Evolutionary conservation across 2,329 filamentous ascomycete species (phyloP), one percentile per base, ranked within the genome.

Genomic region (Aspergillaceae sp.): DNA sequence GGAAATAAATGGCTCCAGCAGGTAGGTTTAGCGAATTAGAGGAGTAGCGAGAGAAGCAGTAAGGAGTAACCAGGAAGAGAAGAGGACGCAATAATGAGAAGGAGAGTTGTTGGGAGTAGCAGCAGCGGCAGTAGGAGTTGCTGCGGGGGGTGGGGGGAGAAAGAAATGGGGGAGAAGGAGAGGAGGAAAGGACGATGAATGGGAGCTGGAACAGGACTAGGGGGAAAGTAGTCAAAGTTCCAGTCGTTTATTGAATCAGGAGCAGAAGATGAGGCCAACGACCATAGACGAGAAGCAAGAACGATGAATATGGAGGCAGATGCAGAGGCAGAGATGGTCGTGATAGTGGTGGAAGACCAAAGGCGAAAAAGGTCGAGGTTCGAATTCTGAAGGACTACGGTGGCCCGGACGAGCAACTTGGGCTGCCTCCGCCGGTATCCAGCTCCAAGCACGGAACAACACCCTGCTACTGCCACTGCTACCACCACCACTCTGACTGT

Each of bases 301-400:
- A 1, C 30, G 26, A 10, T 5, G 28, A 33, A 36, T 1, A 44
- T 33, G 32, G 40, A n/a, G 29, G 45, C n/a, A 11, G 41, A 3
- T 26, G 37, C 19, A 19, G 19, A 19, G 35, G 32, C 32, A 6
- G 33, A 27, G 11, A 32, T 27, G 26, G 11, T 30, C 40, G 41
- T 44, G 30, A 9, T 32, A 32, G 33, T 42, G 49, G 42, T 47
- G 46, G 46, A 46, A 43, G 48, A 2, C 19, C 19, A 19, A 19
- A 19, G 19, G 19, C 19, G 19, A 19, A 49, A 40, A 35, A 57
- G 54, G 55, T 56, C 55, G 56, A 51, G 54, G 54, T 55, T 52
- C 53, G 51, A 43, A 53, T 54, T 54, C 36, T 32, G 40, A 7
- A 11, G 11, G 9, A 43, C 33, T 58, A 56, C 57, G 56, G 53